phyloP scores from a whole-genome alignment of 1,139 yeast species.

The Spencermartinsiella ligniputridi region DNA sequence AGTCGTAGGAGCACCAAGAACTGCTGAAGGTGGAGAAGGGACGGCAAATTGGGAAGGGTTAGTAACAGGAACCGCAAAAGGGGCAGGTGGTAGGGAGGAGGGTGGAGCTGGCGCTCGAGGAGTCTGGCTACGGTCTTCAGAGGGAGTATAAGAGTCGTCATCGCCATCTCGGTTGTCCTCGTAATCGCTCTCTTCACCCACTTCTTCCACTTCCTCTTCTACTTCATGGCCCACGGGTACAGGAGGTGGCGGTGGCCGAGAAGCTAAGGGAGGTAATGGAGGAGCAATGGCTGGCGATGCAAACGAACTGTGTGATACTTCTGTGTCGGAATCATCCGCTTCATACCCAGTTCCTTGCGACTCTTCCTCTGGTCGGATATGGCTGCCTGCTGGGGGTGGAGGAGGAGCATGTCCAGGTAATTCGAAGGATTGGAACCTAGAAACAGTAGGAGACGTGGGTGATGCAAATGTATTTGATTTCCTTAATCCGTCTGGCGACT shows the following conservation, averaged over 20 bases:
- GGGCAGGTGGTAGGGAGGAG: slow-evolving; percentile 20
- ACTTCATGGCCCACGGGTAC: slow-evolving; percentile 9
- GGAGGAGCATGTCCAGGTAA: slow-evolving; percentile 12
- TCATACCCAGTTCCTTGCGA: slow-evolving; percentile 9
- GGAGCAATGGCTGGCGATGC: slow-evolving; percentile 2
- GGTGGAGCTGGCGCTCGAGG: slow-evolving; percentile 16
- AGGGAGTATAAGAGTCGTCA: slow-evolving; percentile 2
- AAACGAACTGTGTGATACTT: neutral
- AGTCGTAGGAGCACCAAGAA: slow-evolving; percentile 13
- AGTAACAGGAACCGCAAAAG: slow-evolving; percentile 9
- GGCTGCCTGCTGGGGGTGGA: slow-evolving; percentile 14
- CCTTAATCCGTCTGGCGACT: slow-evolving; percentile 2
- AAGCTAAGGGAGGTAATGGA: slow-evolving; percentile 4
- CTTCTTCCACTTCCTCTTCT: neutral
- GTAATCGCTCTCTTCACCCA: slow-evolving; percentile 3
- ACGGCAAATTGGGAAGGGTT: slow-evolving; percentile 6
- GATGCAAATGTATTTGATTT: slow-evolving; percentile 15
- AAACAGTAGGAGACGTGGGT: slow-evolving; percentile 6
- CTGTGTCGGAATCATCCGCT: slow-evolving; percentile 5
- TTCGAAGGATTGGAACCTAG: too few relatives aligned
- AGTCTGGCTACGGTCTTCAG: slow-evolving; percentile 6
- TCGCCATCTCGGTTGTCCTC: slow-evolving; percentile 4
- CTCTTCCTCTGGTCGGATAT: slow-evolving; percentile 7
- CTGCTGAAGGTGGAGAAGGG: slow-evolving; percentile 1
- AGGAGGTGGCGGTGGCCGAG: slow-evolving; percentile 16